Conservation (phyloP, 805 yeast genomes). For the Komagataella populi region DNA sequence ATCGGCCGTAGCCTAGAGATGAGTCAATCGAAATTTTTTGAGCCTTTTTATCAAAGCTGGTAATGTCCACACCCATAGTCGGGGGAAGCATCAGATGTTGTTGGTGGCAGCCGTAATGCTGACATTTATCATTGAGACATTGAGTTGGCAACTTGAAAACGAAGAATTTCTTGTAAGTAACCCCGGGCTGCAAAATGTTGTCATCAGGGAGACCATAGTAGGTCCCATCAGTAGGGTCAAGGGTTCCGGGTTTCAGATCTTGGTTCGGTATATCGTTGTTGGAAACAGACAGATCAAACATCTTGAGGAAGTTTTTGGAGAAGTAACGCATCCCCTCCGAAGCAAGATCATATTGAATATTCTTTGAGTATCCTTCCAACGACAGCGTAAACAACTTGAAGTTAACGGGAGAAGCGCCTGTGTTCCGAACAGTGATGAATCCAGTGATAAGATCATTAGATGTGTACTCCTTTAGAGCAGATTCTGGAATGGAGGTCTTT, state of each 20-base stretch:
- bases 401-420: conserved; percentile 25
- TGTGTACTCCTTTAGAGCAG: conserved; percentile 36
- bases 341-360: neutral
- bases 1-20: conserved; percentile 41
- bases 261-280: conserved; percentile 19
- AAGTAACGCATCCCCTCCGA: neutral
- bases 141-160: conserved; percentile 40
- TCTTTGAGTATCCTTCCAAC: conserved; percentile 31
- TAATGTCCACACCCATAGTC: conserved; percentile 22
- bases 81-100: conserved; percentile 23
- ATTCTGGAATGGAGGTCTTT: conserved; percentile 12
- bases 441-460: conserved; percentile 62
- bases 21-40: conserved; percentile 15
- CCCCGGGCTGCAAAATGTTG: conserved; percentile 29
- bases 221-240: conserved; percentile 10
- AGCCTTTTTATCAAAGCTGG: conserved; percentile 11
- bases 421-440: conserved; percentile 29
- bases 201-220: conserved; percentile 27
- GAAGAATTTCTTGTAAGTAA: conserved; percentile 39
- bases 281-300: conserved; percentile 15
- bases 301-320: conserved; percentile 1
- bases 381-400: conserved; percentile 53
- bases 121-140: conserved; percentile 38
- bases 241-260: conserved; percentile 1
- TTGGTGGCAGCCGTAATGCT: conserved; percentile 15